Evolutionary conservation across 352 stramenopile species (phyloP).

Genomic region (Pythium biforme): DNA sequence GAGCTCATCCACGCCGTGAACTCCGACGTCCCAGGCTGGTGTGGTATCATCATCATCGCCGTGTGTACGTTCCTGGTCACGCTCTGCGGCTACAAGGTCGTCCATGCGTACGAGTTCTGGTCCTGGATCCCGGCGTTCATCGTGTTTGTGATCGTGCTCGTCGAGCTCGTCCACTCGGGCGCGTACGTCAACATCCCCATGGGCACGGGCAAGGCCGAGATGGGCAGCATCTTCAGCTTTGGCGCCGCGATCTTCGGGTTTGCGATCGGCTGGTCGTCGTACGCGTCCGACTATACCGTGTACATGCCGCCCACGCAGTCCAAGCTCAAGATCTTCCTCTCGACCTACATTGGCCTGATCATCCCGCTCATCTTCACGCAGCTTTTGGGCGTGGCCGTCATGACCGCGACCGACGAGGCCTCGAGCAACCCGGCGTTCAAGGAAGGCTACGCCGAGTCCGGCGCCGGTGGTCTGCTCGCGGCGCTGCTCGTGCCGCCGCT

Average conservation of each 20-base stretch:
- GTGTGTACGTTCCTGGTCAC: slow-evolving; percentile 42
- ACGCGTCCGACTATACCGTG: slow-evolving; percentile 46
- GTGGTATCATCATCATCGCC: slow-evolving; percentile 47
- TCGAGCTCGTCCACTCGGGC: slow-evolving; percentile 37
- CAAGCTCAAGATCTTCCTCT: slow-evolving; percentile 48
- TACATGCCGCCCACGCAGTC: slow-evolving; percentile 42
- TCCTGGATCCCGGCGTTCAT: slow-evolving; percentile 48
- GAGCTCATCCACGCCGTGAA: slow-evolving; percentile 51
- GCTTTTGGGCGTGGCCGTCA: slow-evolving; percentile 35
- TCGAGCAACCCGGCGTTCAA: slow-evolving; percentile 25
- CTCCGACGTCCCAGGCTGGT: slow-evolving; percentile 41
- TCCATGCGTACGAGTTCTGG: slow-evolving; percentile 55
- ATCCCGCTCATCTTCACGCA: slow-evolving; percentile 44
- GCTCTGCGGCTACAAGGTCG: slow-evolving; percentile 49
- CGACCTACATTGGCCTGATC: slow-evolving; percentile 40
- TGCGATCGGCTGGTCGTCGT: slow-evolving; percentile 39
- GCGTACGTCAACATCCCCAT: slow-evolving; percentile 49
- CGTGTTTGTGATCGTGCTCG: slow-evolving; percentile 45
- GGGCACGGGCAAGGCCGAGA: slow-evolving; percentile 33
- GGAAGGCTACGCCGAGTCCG: slow-evolving; percentile 35
- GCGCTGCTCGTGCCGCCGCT: slow-evolving; percentile 40
- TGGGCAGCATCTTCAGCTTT: slow-evolving; percentile 39
- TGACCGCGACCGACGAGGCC: slow-evolving; percentile 37
- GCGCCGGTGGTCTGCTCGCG: slow-evolving; percentile 33
- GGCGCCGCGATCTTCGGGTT: slow-evolving; percentile 36